These are phyloP conservation scores for Rhodosporidiobolus odoratus DNA, from an alignment of 768 basidiomycete species.

Conservation along the genomic window DNA sequence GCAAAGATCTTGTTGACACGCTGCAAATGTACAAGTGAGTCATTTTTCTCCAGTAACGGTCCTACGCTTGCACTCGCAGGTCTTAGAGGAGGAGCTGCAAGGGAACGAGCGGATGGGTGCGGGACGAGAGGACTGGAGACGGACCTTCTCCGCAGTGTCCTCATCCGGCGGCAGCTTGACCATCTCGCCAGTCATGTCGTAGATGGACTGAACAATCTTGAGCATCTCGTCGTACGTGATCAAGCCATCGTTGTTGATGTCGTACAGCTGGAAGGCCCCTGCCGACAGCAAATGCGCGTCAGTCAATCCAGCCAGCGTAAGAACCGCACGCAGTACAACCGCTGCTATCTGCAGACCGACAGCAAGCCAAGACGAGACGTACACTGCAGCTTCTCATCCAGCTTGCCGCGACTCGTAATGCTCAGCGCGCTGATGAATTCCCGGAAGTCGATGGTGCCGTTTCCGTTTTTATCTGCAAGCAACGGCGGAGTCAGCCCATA, in stretches of 20 bases:
- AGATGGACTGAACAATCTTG: slow-evolving; percentile 93
- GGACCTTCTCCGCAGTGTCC: slow-evolving; percentile 99
- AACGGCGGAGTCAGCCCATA: background rate
- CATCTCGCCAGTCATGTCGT: slow-evolving; percentile 99
- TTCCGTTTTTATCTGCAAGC: slow-evolving; percentile 70
- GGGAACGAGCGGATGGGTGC: too few relatives aligned
- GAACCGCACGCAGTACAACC: too few relatives aligned
- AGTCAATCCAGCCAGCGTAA: too few relatives aligned
- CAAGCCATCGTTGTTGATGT: slow-evolving; percentile 94
- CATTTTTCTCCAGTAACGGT: too few relatives aligned
- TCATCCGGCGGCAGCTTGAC: slow-evolving; percentile 96
- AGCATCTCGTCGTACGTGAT: slow-evolving; percentile 99
- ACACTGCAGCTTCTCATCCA: slow-evolving; percentile 99
- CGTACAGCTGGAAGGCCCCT: slow-evolving; percentile 99
- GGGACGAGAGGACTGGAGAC: too few relatives aligned
- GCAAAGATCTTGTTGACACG: slow-evolving; percentile 98
- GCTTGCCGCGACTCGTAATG: slow-evolving; percentile 81
- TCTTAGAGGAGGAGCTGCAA: too few relatives aligned
- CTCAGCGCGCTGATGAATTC: slow-evolving; percentile 98
- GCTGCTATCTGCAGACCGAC: too few relatives aligned
- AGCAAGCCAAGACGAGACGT: slow-evolving; percentile 44
- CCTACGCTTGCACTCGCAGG: too few relatives aligned
- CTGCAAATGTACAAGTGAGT: too few relatives aligned
- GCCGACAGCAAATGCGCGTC: slow-evolving; percentile 30
- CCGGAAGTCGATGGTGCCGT: slow-evolving; percentile 96